phyloP scores from a whole-genome alignment of 78 protist species.

The Tieghemostelium lacteum region DNA sequence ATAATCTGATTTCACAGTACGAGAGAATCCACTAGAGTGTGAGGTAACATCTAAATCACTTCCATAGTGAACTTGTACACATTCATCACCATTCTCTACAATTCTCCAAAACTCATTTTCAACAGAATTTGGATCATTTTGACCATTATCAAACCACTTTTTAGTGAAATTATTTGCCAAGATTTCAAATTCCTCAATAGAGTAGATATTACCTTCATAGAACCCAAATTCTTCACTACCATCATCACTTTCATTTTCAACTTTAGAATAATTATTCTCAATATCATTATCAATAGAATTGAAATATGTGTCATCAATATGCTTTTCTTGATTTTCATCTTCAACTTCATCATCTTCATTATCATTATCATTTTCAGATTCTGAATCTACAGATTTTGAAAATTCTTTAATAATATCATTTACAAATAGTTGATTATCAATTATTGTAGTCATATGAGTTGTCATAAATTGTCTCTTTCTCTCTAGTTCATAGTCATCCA shows the following conservation, averaged over 20 bases:
- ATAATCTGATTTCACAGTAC: neutral
- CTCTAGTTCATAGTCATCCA: conserved; percentile 19
- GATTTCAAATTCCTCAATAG: conserved; percentile 34
- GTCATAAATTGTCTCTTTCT: neutral
- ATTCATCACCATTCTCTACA: conserved; percentile 82
- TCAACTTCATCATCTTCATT: conserved; percentile 4
- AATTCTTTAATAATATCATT: conserved; percentile 21
- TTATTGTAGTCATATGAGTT: neutral
- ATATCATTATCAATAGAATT: neutral
- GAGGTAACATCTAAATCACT: conserved; percentile 82
- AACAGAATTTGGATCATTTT: conserved; percentile 63
- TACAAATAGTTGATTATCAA: conserved; percentile 2
- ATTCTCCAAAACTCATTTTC: conserved; percentile 82
- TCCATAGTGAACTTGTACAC: conserved; percentile 85
- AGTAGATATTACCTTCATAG: conserved; percentile 26
- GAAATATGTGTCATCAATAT: neutral
- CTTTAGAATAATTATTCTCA: neutral
- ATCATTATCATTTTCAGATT: neutral
- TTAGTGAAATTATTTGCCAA: conserved; percentile 41
- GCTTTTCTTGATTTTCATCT: neutral
- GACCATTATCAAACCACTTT: conserved; percentile 71
- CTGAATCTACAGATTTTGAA: conserved; percentile 3
- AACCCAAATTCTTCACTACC: conserved; percentile 12
- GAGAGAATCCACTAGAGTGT: conserved; percentile 76
- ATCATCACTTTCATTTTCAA: neutral